Percentiles rank a stretch among this genome's conserved stretches.
Conservation (phyloP, 179 eudicot genomes). For the Sideroxylon spinosum region DNA sequence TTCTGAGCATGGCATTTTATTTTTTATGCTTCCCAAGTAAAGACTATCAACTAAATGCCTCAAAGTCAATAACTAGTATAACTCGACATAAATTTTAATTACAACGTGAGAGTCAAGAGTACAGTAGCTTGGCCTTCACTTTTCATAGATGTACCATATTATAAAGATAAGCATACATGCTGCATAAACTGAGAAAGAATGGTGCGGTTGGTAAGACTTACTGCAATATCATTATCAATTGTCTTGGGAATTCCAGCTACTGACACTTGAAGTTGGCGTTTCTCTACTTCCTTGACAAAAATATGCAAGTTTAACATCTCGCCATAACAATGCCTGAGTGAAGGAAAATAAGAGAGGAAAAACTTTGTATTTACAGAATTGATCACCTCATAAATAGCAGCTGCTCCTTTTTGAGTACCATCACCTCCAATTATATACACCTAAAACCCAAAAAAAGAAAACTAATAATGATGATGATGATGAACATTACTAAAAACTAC, state of each 20-base stretch:
- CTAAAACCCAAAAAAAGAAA: conserved; percentile 27
- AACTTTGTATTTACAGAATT: not conserved
- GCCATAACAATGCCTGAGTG: not conserved
- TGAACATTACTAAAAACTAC: conserved; percentile 2
- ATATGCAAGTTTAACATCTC: conserved; percentile 14
- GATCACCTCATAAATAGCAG: conserved; percentile 73
- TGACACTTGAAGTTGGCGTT: conserved; percentile 79
- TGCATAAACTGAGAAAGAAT: not conserved
- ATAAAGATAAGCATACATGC: not conserved
- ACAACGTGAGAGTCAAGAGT: not conserved
- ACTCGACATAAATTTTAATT: not conserved
- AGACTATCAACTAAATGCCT: conserved; percentile 1
- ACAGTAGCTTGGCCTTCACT: not conserved
- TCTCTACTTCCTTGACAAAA: conserved; percentile 66
- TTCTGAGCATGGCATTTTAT: not conserved
- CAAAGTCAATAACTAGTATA: not conserved
- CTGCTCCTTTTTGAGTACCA: conserved; percentile 91
- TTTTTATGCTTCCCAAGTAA: not conserved
- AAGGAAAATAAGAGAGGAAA: not conserved
- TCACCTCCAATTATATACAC: conserved; percentile 95
- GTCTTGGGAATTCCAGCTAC: conserved; percentile 93
- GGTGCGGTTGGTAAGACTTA: conserved; percentile 25
- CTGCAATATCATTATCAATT: conserved; percentile 92
- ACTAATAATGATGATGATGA: not conserved
- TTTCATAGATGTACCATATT: not conserved